A percentile compares a stretch with the other conserved stretches of the same genome.
These are phyloP conservation scores for Kandelia obovata DNA, from an alignment of 345 rosid species.

Conservation along the genomic window DNA sequence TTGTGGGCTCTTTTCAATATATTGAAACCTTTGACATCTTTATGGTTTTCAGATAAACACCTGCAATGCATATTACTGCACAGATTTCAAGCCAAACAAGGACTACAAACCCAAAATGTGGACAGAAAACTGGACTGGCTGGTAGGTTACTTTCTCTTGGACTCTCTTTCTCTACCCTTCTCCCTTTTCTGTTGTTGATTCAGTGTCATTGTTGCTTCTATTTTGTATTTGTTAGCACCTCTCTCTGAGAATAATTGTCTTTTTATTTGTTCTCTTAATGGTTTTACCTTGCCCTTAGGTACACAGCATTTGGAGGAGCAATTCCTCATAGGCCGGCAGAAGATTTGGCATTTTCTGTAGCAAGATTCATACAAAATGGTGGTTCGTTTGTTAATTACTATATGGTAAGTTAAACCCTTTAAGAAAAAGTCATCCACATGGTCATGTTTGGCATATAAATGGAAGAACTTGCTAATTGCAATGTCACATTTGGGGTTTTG, in stretches of 20 bases:
- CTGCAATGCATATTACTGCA: slow-evolving; percentile 50
- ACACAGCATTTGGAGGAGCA: slow-evolving; percentile 44
- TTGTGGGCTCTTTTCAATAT: neutral
- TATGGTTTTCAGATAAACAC: slow-evolving; percentile 26
- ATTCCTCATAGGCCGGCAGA: slow-evolving; percentile 44
- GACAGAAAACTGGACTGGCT: slow-evolving; percentile 43
- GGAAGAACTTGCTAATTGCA: neutral
- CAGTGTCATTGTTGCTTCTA: too few species aligned
- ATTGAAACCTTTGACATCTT: neutral
- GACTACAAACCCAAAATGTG: slow-evolving; percentile 41
- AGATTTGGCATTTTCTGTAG: slow-evolving; percentile 46
- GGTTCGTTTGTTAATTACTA: slow-evolving; percentile 47
- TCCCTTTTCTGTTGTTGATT: neutral
- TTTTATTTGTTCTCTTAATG: neutral
- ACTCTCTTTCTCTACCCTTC: neutral
- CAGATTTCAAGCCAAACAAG: slow-evolving; percentile 38
- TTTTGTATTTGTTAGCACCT: neutral
- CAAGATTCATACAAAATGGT: slow-evolving; percentile 43
- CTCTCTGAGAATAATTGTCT: neutral
- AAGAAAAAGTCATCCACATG: neutral
- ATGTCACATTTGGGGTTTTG: neutral
- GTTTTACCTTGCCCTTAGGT: slow-evolving; percentile 19
- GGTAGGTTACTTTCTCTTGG: slow-evolving; percentile 16
- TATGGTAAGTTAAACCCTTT: slow-evolving; percentile 24
- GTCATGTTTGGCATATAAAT: neutral